Evolutionary conservation across 352 stramenopile genomes (phyloP), one percentile per base, ranked within the genome.

Genomic region (Blastocystis sp.): DNA sequence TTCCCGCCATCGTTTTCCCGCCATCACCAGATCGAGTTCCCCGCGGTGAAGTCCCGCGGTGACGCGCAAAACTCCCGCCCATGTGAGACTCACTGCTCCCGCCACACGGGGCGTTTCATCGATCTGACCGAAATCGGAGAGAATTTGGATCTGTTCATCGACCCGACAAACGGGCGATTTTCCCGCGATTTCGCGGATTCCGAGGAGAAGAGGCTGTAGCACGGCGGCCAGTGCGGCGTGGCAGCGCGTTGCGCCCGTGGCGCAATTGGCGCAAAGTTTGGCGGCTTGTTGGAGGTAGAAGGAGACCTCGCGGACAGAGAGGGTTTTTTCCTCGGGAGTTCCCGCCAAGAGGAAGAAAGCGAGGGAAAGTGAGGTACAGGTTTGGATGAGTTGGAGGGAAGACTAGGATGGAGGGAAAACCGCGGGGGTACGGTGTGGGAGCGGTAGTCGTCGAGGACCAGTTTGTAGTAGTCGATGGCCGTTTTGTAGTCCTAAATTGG

Each of bases 401-500:
- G 69, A 63, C 69, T 81, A 81, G 21, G 40, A 34, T 65, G 9
- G 11, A 49, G n/a, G 7, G 3, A 18, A 16, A 2, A 21, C 6
- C 6, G 29, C 14, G 21, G 4, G 24, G 34, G 34, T 38, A 81
- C 69, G 32, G 36, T 81, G 18, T 38, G 61, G 18, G 24, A 32
- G 4, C 49, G 46, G 42, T 81, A 81, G 16, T 81, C 69, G 34
- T 81, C 69, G 24, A 49, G 16, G 3, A 81, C 14, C 69, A 81
- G 61, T 2, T 65, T 44, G 34, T 81, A 81, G 51, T 81, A 81
- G 18, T 81, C 69, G 24, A 81, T 44, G 4, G 46, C 46, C 4
- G 69, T 63, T 8, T 64, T 24, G 40, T 81, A 81, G 69, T 81
- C 69, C 69, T 81, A 81, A 4, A 18, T 14, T 32, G 36, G 14